Conservation (phyloP, 2,329 filamentous ascomycete genomes). For the Juglanconis oblonga region DNA sequence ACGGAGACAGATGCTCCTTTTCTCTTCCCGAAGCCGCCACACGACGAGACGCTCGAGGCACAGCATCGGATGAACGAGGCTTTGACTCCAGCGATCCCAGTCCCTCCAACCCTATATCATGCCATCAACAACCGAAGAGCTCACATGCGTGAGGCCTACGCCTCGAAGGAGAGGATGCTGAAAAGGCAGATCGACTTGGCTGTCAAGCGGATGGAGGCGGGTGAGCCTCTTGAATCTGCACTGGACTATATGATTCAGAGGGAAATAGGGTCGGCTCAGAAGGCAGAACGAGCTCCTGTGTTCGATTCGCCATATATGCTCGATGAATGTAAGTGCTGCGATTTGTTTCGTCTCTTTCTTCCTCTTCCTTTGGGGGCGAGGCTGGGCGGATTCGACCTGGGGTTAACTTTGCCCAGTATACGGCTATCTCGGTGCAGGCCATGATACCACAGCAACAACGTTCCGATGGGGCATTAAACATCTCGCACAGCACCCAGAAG, state of each 20-base stretch:
- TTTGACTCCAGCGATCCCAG: background rate
- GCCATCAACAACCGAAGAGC: background rate
- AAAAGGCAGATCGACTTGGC: background rate
- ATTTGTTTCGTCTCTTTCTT: background rate
- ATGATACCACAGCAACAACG: slow-evolving; percentile 25
- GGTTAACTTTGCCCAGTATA: background rate
- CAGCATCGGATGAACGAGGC: background rate
- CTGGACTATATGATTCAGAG: slow-evolving; percentile 33
- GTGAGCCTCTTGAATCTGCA: slow-evolving; percentile 10
- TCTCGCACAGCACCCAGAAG: slow-evolving; percentile 20
- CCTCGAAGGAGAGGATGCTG: background rate
- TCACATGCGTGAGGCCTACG: background rate
- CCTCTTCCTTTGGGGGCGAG: no score
- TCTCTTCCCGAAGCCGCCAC: background rate
- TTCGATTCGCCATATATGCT: slow-evolving; percentile 29
- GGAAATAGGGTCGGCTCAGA: slow-evolving; percentile 29
- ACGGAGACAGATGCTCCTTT: background rate
- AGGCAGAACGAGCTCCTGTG: slow-evolving; percentile 26
- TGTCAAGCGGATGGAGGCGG: background rate
- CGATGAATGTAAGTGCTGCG: slow-evolving; percentile 25
- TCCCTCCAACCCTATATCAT: background rate
- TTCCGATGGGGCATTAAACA: slow-evolving; percentile 27
- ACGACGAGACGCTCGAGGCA: background rate
- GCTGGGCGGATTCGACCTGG: no score
- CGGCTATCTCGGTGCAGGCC: slow-evolving; percentile 13